Base-by-base conservation (phyloP, 192 early-diverging fungal genomes). In the Linderina pennispora region DNA sequence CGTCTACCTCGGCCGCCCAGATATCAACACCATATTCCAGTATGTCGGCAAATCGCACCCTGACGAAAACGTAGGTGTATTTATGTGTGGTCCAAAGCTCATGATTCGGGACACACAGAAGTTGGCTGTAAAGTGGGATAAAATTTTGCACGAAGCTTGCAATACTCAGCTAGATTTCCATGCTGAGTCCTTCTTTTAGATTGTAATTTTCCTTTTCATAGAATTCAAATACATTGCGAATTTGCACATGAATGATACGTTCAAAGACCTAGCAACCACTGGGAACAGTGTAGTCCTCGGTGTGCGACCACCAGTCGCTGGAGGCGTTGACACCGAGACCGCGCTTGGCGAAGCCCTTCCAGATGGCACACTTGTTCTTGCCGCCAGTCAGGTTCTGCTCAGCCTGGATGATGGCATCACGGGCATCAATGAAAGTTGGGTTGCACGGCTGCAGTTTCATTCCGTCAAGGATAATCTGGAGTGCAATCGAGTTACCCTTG, bases 361-460 rank as follows among this genome's bases (percentile, higher is more conserved):
- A 80, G 37, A 86, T 62, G 23, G 43, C 56, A 51, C 84, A 86
- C 25, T 54, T 45, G 69, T 81, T 65, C 36, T 58, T 48, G 19
- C 77, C 79, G 38, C 62, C 58, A 11, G 63, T 71, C 36, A 78
- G 48, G 39, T 46, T 63, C 10, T 39, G 17, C 43, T 85, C 81
- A 5, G 83, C 83, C 33, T 74, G 70, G 28, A 82, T 23, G 53
- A 85, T 79, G 42, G 83, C 83, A 47, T 83, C 66, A 45, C 82
- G 70, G 1, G 84, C 80, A 14, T 70, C 25, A 15, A 84, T 20
- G 41, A 86, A 84, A 32, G 67, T 74, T 7, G 84, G 84, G 36
- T 61, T 75, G 61, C 83, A 85, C 3, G 81, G 83, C 62, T 83
- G 80, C 9, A 82, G 55, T 45, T 79, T 77, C 60, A 85, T 59